phyloP scores from a whole-genome alignment of 2,329 filamentous ascomycete genomes.

The Penicillium sp. region DNA sequence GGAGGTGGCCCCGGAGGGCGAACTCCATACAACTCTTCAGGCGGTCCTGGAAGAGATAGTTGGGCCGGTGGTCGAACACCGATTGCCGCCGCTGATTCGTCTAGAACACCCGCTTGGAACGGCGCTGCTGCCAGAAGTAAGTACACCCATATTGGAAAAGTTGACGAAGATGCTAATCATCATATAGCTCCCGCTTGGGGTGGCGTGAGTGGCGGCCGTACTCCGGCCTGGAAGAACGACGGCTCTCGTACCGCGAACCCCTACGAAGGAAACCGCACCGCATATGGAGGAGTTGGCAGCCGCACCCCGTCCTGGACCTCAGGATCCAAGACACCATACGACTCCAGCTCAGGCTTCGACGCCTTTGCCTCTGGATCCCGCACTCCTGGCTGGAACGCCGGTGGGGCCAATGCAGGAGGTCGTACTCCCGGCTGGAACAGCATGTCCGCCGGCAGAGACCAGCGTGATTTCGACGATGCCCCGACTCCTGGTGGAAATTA shows the following conservation, averaged over 20 bases:
- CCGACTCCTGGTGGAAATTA: conserved; percentile 69
- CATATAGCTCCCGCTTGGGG: conserved; percentile 44
- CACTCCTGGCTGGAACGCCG: conserved; percentile 69
- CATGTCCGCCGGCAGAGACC: conserved; percentile 28
- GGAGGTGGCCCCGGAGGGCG: conserved; percentile 30
- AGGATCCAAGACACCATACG: conserved; percentile 69
- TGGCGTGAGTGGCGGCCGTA: conserved; percentile 48
- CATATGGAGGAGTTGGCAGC: conserved; percentile 66
- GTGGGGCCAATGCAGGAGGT: conserved; percentile 53
- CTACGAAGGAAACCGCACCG: conserved; percentile 70
- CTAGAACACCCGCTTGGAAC: conserved; percentile 76
- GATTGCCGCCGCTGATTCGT: conserved; percentile 58
- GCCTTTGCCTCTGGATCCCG: conserved; percentile 69
- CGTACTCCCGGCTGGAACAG: conserved; percentile 48
- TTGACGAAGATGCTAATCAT: conserved; percentile 22
- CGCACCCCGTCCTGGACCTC: conserved; percentile 78
- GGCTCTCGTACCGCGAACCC: conserved; percentile 56
- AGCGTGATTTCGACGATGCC: conserved; percentile 63
- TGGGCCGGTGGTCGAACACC: conserved; percentile 72
- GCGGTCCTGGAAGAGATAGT: conserved; percentile 47
- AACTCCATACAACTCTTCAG: conserved; percentile 50
- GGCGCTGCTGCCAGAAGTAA: conserved; percentile 60
- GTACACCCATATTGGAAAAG: conserved; percentile 33
- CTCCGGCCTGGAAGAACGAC: conserved; percentile 58
- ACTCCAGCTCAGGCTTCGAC: conserved; percentile 66